Conservation (phyloP, 148 eudicot species). For the Rhododendron molle region DNA sequence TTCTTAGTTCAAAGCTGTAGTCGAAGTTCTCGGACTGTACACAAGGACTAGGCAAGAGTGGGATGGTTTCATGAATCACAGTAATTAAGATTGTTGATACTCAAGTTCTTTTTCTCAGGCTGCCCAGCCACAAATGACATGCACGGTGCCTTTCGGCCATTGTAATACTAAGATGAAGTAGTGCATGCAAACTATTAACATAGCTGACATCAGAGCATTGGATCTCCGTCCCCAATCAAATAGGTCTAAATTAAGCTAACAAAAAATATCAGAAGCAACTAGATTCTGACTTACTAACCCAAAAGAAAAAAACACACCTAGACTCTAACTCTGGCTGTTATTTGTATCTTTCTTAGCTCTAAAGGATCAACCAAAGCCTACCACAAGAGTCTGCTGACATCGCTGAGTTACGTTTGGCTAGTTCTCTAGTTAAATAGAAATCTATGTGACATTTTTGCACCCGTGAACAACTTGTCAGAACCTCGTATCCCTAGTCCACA, state of each 20-base stretch:
- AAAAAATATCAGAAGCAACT: not conserved
- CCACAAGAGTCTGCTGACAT: not conserved
- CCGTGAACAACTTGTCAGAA: not conserved
- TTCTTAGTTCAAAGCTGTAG: not conserved
- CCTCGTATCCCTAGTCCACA: not conserved
- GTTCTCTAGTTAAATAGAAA: not conserved
- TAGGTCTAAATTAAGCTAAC: not conserved
- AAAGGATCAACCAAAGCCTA: not conserved
- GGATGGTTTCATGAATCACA: not conserved
- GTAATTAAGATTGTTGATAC: not conserved
- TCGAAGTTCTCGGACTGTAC: not conserved
- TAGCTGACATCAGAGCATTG: not conserved
- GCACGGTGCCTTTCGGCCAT: not conserved
- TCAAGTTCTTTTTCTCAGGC: not conserved
- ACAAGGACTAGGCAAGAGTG: not conserved
- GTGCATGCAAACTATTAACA: not conserved
- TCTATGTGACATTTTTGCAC: not conserved
- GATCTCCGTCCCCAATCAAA: not conserved
- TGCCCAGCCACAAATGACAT: no score
- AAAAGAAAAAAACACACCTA: not conserved
- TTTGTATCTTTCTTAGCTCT: not conserved
- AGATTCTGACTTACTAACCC: not conserved
- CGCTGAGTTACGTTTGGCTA: not conserved
- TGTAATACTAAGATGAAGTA: not conserved
- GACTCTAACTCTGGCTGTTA: not conserved